A percentile compares a stretch with the other conserved stretches of the same genome.
These are phyloP conservation scores for Kokia cookei DNA, from an alignment of 441 rosid species.

Conservation along the genomic window DNA sequence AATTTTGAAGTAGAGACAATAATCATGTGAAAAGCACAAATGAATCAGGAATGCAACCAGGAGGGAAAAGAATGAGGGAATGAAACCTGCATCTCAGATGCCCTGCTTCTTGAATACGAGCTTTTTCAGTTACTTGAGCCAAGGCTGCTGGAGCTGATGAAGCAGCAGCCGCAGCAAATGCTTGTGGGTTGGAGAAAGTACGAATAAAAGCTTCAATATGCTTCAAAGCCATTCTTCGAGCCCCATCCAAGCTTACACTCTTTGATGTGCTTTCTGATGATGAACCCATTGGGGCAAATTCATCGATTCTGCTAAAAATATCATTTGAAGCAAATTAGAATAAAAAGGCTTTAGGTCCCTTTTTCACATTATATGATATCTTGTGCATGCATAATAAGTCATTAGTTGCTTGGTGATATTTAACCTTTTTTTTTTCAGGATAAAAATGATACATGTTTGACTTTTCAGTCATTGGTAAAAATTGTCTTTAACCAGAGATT, in stretches of 20 bases:
- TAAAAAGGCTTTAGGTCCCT: neutral
- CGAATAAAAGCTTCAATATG: constrained; percentile 67
- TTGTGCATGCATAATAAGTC: too few relatives aligned
- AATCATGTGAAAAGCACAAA: neutral
- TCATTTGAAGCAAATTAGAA: neutral
- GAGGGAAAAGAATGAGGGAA: neutral
- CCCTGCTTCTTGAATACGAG: constrained; percentile 95
- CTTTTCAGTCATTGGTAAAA: neutral
- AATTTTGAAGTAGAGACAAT: neutral
- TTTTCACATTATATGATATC: neutral
- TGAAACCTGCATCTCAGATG: constrained; percentile 92
- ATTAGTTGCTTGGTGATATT: neutral
- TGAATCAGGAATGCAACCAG: neutral
- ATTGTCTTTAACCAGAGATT: neutral
- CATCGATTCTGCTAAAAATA: constrained; percentile 73
- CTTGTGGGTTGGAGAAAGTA: constrained; percentile 62
- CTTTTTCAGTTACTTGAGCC: constrained; percentile 82
- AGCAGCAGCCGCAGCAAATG: constrained; percentile 66
- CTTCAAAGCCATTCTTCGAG: constrained; percentile 80
- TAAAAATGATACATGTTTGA: neutral
- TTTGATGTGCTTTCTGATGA: constrained; percentile 65
- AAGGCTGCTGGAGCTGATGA: constrained; percentile 79
- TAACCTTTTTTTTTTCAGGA: neutral
- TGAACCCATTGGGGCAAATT: constrained; percentile 53
- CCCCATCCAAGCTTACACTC: constrained; percentile 71